These are phyloP conservation scores for Diversispora eburnea DNA, from an alignment of 192 early-diverging fungal genomes.

Conservation along the genomic window DNA sequence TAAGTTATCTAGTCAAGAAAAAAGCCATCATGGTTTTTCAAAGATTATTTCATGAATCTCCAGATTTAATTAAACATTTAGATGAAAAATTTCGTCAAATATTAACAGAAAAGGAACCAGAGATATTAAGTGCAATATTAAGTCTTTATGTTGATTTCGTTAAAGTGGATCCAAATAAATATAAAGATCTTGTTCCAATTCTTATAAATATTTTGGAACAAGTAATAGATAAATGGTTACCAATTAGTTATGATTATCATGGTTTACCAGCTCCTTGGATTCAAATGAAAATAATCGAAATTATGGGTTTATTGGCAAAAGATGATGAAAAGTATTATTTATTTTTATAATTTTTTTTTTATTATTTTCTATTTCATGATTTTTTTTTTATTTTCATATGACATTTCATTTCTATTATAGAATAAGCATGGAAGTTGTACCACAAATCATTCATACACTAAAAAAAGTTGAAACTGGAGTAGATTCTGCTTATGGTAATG, in stretches of 20 bases:
- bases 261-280: constrained; percentile 54
- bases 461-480: constrained; percentile 35
- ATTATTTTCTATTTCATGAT: not conserved
- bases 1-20: constrained; percentile 50
- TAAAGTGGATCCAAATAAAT: constrained; percentile 34
- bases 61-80: constrained; percentile 35
- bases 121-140: constrained; percentile 46
- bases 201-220: constrained; percentile 43
- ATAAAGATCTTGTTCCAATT: constrained; percentile 38
- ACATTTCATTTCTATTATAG: not conserved
- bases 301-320: constrained; percentile 36
- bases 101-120: constrained; percentile 45
- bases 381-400: not conserved
- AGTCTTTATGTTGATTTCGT: constrained; percentile 35
- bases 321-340: constrained; percentile 28
- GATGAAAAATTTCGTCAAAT: constrained; percentile 38
- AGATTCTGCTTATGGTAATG: constrained; percentile 42
- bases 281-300: constrained; percentile 47
- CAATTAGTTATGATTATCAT: constrained; percentile 49
- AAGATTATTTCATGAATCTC: constrained; percentile 37
- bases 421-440: constrained; percentile 19
- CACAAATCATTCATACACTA: constrained; percentile 17
- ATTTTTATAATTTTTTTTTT: not conserved
- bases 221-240: constrained; percentile 45
- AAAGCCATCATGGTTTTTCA: constrained; percentile 45